Conservation (phyloP, 345 rosid genomes). For the Orychophragmus violaceus region DNA sequence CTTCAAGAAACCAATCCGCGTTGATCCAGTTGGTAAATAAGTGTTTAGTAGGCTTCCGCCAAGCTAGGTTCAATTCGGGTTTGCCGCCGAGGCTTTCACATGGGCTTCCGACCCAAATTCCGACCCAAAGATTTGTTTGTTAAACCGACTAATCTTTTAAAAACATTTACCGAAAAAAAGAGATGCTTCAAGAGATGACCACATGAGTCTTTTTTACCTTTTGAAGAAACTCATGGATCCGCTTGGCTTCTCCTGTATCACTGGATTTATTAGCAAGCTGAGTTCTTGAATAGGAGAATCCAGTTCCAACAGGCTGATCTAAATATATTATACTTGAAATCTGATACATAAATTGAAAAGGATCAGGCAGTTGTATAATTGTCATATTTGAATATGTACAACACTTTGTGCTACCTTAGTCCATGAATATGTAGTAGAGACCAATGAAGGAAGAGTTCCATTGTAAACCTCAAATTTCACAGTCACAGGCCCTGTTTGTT, state of each 20-base stretch:
- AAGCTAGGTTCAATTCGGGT: no score
- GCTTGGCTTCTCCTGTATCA: constrained; percentile 42
- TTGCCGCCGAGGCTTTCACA: no score
- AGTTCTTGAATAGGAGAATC: constrained; percentile 60
- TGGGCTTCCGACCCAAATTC: no score
- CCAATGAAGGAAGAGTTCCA: constrained; percentile 57
- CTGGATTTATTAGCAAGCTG: constrained; percentile 26
- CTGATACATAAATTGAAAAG: constrained; percentile 20
- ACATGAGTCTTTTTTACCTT: constrained; percentile 28
- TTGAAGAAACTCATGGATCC: constrained; percentile 43
- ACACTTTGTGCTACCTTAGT: constrained; percentile 46
- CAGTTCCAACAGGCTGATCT: constrained; percentile 74
- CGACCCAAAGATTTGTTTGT: no score
- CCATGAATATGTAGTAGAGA: constrained; percentile 61
- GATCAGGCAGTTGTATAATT: constrained; percentile 35
- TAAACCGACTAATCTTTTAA: no score
- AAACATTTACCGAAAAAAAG: no score
- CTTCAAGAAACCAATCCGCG: no score
- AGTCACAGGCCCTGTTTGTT: not conserved
- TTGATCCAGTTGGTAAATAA: no score
- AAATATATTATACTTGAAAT: constrained; percentile 59
- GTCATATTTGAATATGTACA: constrained; percentile 35
- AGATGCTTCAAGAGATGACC: constrained; percentile 23
- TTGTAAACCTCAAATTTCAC: constrained; percentile 32
- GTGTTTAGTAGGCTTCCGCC: no score